Base-by-base conservation (phyloP, 768 basidiomycete species). In the Lactifluus subvellereus region DNA sequence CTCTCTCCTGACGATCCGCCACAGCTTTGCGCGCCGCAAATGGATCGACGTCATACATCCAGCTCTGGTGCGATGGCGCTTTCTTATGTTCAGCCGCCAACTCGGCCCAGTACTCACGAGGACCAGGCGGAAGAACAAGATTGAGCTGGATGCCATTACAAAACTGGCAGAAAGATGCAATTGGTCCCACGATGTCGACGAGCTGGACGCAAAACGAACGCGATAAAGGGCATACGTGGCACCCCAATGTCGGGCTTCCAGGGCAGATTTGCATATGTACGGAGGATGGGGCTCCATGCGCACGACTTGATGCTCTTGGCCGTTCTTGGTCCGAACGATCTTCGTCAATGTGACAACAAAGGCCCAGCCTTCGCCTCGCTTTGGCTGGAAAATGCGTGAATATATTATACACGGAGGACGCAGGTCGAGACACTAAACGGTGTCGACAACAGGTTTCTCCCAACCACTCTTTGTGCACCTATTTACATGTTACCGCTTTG, bases 231-330 rank as follows among this genome's bases (percentile, higher is more conserved):
- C 89, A 69, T 90, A 93, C 3, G 87, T 88, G 16, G 93, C 93
- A 43, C 87, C 93, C 87, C 90, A 94, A 71, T 97, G 94, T 59
- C 87, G 88, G 33, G 94, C 93, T 74, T 96, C 91, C 27, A 87
- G 71, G 7, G 85, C 80, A n/a, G 86, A 85, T 2, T 82, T 78
- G 64, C 84, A 78, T 50, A 81, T 75, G 67, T 89, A 82, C 6
- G 86, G 81, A 1, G 90, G 88, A 70, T 88, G 83, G 6, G 93
- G 88, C 64, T 85, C 84, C 66, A 97, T 74, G 51, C 83, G 79
- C 16, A 93, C 86, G 5, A 76, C 80, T 69, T 94, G 90, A 58
- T 74, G 79, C 66, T 87, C 80, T 51, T 66, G 59, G 8, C 65
- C 67, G 4, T 84, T 84, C 20, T 79, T 86, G 72, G 87, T 94